A percentile compares a stretch with the other conserved stretches of the same genome.
phyloP scores from a whole-genome alignment of 768 basidiomycete species.

The Boletus edulis region DNA sequence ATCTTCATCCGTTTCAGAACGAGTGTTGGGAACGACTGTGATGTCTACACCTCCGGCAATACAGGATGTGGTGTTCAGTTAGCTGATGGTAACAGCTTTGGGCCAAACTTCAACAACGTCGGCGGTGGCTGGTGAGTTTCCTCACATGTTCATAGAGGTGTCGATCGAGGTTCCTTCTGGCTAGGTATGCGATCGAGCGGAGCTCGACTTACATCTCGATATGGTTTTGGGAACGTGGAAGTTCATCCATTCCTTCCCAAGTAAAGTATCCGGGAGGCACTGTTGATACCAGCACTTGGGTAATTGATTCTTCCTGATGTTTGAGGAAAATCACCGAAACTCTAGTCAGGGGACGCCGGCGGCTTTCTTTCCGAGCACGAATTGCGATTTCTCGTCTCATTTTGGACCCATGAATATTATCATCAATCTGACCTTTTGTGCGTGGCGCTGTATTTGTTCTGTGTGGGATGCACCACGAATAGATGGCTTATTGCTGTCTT shows the following conservation, averaged over 20 bases:
- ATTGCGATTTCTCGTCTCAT: slow-evolving; percentile 14
- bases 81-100: slow-evolving; percentile 30
- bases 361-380: slow-evolving; percentile 13
- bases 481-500: background rate
- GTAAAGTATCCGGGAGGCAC: slow-evolving; percentile 24
- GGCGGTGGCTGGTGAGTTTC: slow-evolving; percentile 36
- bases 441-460: background rate
- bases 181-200: slow-evolving; percentile 37
- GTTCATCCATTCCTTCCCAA: slow-evolving; percentile 33
- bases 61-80: slow-evolving; percentile 31
- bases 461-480: background rate
- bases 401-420: slow-evolving; percentile 19
- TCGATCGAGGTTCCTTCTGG: background rate
- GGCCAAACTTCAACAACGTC: slow-evolving; percentile 32
- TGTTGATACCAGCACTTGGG: slow-evolving; percentile 26
- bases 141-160: background rate
- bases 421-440: slow-evolving; percentile 22
- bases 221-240: slow-evolving; percentile 41
- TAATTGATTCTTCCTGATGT: background rate
- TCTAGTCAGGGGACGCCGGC: slow-evolving; percentile 11
- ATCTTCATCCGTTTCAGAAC: slow-evolving; percentile 8
- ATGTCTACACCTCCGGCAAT: slow-evolving; percentile 24
- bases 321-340: background rate
- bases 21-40: slow-evolving; percentile 22
- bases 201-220: slow-evolving; percentile 31